phyloP scores from a whole-genome alignment of 306 rosid genomes.

The Trichosanthes truncata region DNA sequence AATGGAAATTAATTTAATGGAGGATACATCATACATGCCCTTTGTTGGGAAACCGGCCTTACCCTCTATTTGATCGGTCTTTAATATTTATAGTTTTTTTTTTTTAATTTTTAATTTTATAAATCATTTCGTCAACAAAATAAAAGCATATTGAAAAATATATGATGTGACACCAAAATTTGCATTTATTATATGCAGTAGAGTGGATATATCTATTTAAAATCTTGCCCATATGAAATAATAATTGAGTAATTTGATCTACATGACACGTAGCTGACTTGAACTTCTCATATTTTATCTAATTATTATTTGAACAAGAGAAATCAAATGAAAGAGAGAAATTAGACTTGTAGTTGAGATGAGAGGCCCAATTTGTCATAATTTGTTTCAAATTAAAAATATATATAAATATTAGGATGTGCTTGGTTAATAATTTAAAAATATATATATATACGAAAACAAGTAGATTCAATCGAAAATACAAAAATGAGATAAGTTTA shows the following conservation, averaged over 20 bases:
- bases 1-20: neutral
- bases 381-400: no score
- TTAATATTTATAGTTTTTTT: neutral
- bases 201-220: neutral
- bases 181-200: neutral
- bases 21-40: neutral
- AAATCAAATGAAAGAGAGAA: neutral
- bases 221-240: neutral
- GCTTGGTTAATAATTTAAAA: no score
- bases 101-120: neutral
- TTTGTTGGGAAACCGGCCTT: neutral
- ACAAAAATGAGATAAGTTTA: no score
- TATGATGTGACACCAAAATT: neutral
- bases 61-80: neutral
- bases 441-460: no score
- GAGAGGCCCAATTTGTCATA: no score
- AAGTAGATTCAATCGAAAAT: no score
- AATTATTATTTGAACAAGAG: neutral
- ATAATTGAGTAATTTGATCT: neutral
- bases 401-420: no score
- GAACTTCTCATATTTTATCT: neutral
- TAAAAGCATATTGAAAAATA: neutral
- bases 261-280: neutral
- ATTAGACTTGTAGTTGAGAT: no score
- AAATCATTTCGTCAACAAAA: neutral